Evolutionary conservation across 2,329 filamentous ascomycete species (phyloP).

Genomic region (Cercospora beticola): DNA sequence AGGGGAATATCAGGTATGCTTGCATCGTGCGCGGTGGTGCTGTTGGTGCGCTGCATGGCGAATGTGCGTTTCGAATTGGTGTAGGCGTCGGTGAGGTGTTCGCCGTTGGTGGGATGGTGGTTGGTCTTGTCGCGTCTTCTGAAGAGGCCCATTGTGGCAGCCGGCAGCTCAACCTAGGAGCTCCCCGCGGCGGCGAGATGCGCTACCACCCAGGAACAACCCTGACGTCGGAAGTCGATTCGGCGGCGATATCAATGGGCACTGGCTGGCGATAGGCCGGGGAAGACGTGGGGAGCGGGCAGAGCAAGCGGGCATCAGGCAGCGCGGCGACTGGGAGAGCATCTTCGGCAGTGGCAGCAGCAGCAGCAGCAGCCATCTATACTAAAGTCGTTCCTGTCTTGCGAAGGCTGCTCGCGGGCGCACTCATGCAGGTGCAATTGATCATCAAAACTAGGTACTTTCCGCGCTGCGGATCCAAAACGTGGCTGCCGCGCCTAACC

Average conservation of each 20-base stretch:
- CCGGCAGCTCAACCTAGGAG: constrained; percentile 8
- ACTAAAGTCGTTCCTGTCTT: background rate
- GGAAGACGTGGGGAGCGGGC: background rate
- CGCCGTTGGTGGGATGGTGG: constrained; percentile 18
- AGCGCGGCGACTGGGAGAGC: background rate
- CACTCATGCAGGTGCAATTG: background rate
- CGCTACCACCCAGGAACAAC: constrained; percentile 4
- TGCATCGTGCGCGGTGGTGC: constrained; percentile 45
- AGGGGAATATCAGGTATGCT: constrained; percentile 66
- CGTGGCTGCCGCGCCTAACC: constrained; percentile 9
- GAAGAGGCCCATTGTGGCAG: constrained; percentile 53
- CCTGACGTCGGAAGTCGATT: background rate
- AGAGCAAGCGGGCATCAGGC: background rate
- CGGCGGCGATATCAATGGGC: background rate
- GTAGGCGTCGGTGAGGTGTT: constrained; percentile 24
- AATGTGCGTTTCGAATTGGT: constrained; percentile 26
- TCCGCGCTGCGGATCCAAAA: constrained; percentile 6
- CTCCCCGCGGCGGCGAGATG: constrained; percentile 14
- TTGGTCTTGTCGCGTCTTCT: constrained; percentile 48
- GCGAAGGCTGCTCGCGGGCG: background rate
- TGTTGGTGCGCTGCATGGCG: constrained; percentile 36
- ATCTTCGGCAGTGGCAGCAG: background rate
- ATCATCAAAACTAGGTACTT: background rate
- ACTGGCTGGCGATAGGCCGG: constrained; percentile 6
- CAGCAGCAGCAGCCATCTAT: background rate